phyloP scores from a whole-genome alignment of 2,329 filamentous ascomycete species.

The Knufia fluminis region DNA sequence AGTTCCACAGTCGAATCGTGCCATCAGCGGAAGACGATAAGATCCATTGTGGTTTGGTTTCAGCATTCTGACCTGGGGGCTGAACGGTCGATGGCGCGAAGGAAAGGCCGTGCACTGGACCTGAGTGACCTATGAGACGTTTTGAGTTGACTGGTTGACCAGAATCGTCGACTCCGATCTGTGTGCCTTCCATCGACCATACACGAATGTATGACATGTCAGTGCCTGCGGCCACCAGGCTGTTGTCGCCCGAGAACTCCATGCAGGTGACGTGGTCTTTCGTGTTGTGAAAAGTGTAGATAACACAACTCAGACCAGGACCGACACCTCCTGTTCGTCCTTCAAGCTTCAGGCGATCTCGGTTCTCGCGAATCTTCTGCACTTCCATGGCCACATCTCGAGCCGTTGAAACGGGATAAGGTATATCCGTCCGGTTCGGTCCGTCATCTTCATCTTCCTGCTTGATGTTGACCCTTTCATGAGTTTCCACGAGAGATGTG shows the following conservation, averaged over 20 bases:
- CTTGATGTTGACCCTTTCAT: slow-evolving; percentile 72
- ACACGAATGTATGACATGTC: slow-evolving; percentile 92
- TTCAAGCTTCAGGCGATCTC: slow-evolving; percentile 84
- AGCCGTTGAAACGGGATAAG: slow-evolving; percentile 77
- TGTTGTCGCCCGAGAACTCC: slow-evolving; percentile 87
- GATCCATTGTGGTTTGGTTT: slow-evolving; percentile 59
- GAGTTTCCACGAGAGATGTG: slow-evolving; percentile 71
- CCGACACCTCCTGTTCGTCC: slow-evolving; percentile 74
- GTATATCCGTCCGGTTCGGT: slow-evolving; percentile 67
- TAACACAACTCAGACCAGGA: slow-evolving; percentile 76
- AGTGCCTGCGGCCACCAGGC: slow-evolving; percentile 79
- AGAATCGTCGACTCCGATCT: slow-evolving; percentile 60
- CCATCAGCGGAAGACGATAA: slow-evolving; percentile 82
- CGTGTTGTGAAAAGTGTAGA: slow-evolving; percentile 98
- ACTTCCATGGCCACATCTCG: slow-evolving; percentile 91
- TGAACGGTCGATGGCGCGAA: slow-evolving; percentile 65
- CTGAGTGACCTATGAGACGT: slow-evolving; percentile 76
- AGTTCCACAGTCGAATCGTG: slow-evolving; percentile 82
- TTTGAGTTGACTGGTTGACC: slow-evolving; percentile 62
- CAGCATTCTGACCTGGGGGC: slow-evolving; percentile 38
- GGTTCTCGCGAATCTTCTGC: slow-evolving; percentile 83
- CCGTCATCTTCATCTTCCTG: slow-evolving; percentile 79
- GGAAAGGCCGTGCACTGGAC: slow-evolving; percentile 76
- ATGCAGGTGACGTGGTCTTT: slow-evolving; percentile 86
- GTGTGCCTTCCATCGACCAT: slow-evolving; percentile 80